Base-by-base conservation (phyloP, 345 rosid species). In the Viola odorata region DNA sequence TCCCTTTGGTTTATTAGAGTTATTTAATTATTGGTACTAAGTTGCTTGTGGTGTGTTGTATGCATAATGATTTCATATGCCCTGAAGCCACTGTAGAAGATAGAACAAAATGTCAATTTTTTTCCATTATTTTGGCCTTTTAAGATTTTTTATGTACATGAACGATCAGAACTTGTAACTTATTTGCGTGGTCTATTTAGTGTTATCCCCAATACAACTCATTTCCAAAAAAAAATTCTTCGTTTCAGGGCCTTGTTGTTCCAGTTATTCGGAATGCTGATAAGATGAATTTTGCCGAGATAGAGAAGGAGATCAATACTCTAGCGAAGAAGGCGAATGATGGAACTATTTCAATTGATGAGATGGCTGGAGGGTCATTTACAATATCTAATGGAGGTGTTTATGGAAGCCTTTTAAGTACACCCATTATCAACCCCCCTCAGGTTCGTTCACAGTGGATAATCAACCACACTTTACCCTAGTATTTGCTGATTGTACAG, bases 381-480 rank as follows among this genome's bases (percentile, higher is more conserved):
- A 92, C 97, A 9, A 80, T 86, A 65, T 86, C 92, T 7, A 86
- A 86, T 15, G 89, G 92, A 48, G 92, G 92, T 50, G 98, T 92
- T 59, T 89, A 92, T 55, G 98, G 98, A 69, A 92, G 98, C 73
- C 97, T 92, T 37, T 50, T 92, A 69, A 92, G 98, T 72, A 92
- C 98, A 56, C 98, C 98, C n/a, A 92, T 92, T 69, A 92, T 92
- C 73, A 92, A 92, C 73, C 98, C 98, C 50, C 98, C 98, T 42
- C 98, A 92, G 97, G 98, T 92, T 44, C 14, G 50, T 12, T 47
- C 2, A 0, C 2, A 23, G 32, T 23, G 32, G 32, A 23, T 23
- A 50, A 14, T 14, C 11, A 13, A n/a, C 8, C 32, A 2, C 32
- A 23, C 32, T 23, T 23, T 23, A 23, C 32, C 32, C 32, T 23